Base-by-base conservation (phyloP, 1,139 yeast species). In the Protomyces inouyei region DNA sequence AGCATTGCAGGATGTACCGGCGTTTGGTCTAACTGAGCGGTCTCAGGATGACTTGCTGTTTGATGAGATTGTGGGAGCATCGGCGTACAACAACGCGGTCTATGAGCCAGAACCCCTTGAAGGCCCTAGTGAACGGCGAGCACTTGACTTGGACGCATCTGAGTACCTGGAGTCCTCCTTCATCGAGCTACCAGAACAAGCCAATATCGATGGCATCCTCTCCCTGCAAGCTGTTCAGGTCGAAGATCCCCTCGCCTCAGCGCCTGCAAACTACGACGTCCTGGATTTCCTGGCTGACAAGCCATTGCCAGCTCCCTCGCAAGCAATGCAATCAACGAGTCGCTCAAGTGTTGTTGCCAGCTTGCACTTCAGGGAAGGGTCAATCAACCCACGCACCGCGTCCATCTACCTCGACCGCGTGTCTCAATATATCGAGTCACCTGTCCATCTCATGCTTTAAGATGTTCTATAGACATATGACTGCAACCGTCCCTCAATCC, bases 1-100 rank as follows among this genome's bases (percentile, higher is more conserved):
- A n/a, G 67, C 65, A 28, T 35, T 61, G 10, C 23, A 52, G 36
- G 64, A 57, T 32, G 40, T 61, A 2, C 65, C 65, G 16, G 46
- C 52, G 5, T 63, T 61, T 52, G 60, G 52, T 32, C 57, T 60
- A 3, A 51, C 65, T 14, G 38, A 57, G 14, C 43, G 32, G 12
- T 37, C 46, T 40, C 14, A 14, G 8, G 28, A n/a, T 14, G 65
- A 63, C 40, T 36, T 36, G n/a, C 21, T 54, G 12, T 63, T 63
- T 45, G 63, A 57, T 25, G 61, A 57, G 23, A 14, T 63, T 21
- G 52, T 63, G 12, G 52, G 43, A 16, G 38, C 36, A 4, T 9
- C 28, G 21, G 14, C 28, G 18, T n/a, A n/a, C 5, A 16, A 38
- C 4, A 10, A 23, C 3, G 23, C 48, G 9, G 53, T 35, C 3